A percentile compares a stretch with the other conserved stretches of the same genome.
These are phyloP conservation scores for Saxophila tyrrhenica DNA, from an alignment of 495 filamentous ascomycete species.

Conservation along the genomic window DNA sequence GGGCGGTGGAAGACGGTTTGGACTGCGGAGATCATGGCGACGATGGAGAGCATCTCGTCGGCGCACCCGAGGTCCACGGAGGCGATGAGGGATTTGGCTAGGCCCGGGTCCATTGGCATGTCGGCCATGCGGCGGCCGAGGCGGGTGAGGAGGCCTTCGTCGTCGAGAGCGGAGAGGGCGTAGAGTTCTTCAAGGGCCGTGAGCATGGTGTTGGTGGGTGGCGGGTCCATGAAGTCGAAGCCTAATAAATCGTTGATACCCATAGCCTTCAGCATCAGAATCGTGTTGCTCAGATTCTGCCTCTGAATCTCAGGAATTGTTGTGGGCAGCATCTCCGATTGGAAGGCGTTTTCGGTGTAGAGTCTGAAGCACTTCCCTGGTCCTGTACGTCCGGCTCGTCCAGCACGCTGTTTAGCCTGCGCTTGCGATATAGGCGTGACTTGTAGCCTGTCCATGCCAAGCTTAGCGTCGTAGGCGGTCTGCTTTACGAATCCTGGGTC, in stretches of 20 bases:
- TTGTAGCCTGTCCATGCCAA: conserved; percentile 93
- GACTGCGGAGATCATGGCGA: conserved; percentile 76
- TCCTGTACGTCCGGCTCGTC: conserved; percentile 61
- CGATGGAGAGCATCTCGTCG: conserved; percentile 87
- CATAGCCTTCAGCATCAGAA: conserved; percentile 99
- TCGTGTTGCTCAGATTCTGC: conserved; percentile 86
- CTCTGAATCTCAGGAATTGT: conserved; percentile 95
- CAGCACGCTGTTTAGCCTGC: conserved; percentile 83
- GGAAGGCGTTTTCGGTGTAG: conserved; percentile 92
- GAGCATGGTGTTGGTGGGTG: conserved; percentile 94
- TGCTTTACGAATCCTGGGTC: conserved; percentile 98
- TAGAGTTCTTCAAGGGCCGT: conserved; percentile 93
- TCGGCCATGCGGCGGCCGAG: conserved; percentile 95
- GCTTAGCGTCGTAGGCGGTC: conserved; percentile 90
- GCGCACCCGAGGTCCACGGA: conserved; percentile 80
- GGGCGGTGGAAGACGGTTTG: conserved; percentile 85
- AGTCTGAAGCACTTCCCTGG: conserved; percentile 94
- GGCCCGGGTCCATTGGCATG: conserved; percentile 83
- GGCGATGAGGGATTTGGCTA: conserved; percentile 82
- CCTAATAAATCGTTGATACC: conserved; percentile 95
- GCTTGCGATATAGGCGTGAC: conserved; percentile 95
- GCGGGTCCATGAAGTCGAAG: conserved; percentile 98
- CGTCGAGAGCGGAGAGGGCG: conserved; percentile 80
- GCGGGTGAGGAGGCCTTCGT: conserved; percentile 89
- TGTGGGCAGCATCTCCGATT: conserved; percentile 93